Base-by-base conservation (phyloP, 2,329 filamentous ascomycete species). In the Ilyonectria robusta region DNA sequence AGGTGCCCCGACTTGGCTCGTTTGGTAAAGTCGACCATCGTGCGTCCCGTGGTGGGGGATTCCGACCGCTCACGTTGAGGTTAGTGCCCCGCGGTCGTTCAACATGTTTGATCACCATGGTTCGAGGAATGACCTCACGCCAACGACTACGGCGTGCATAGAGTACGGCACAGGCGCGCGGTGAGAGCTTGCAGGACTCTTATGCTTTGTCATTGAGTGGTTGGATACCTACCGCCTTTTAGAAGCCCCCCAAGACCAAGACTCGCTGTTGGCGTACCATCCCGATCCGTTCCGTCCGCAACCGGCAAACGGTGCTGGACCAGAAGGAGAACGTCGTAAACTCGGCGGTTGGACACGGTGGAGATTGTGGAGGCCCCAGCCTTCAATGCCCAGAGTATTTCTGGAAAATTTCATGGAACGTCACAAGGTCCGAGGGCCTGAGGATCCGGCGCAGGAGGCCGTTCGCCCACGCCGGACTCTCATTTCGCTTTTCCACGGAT, bases 71-170 rank as follows among this genome's bases (percentile, higher is more conserved):
- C 33, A 21, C 21, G 19, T 42, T 42, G 26, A 55, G 31, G 55
- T 48, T 65, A 59, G 60, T 50, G 67, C 51, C 62, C 47, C 48
- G 58, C 37, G 46, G 31, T 29, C 37, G 13, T 54, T 55, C 53
- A 33, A 59, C 53, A 61, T 56, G 51, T 59, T 60, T 47, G 54
- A 62, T 61, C 55, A 62, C 37, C 50, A 61, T 70, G 40, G 59
- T 68, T 66, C 55, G 58, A 63, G 70, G 69, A 64, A 70, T 72
- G 53, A 68, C 56, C 68, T 67, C 58, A 70, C 47, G 58, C 54
- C 48, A 65, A 53, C 47, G 59, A 62, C 35, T 35, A 31, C 8
- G 19, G 17, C 40, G 53, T 40, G n/a, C 42, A 19, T 23, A 53
- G 29, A 47, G 31, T 23, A 59, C 47, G 59, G 60, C 70, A 53